Percentiles rank a stretch among this genome's conserved stretches.
Evolutionary conservation across 2,329 filamentous ascomycete species (phyloP).

Genomic region (Botrytis pseudocinerea): DNA sequence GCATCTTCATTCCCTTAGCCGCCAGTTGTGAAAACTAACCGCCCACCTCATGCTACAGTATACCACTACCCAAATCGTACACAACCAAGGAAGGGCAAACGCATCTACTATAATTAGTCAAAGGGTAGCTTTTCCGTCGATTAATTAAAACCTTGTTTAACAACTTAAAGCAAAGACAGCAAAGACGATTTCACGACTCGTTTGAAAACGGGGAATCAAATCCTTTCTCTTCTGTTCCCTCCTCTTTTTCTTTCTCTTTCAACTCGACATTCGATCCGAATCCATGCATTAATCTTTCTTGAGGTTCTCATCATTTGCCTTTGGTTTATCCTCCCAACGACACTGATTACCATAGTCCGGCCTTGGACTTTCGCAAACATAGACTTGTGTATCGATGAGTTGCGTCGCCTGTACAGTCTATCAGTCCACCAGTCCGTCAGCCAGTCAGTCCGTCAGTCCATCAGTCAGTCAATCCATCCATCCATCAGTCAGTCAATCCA

Average conservation of each 20-base stretch:
- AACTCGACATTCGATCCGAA: background rate
- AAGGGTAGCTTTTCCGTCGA: background rate
- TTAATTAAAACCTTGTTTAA: background rate
- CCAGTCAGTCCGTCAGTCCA: background rate
- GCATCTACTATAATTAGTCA: background rate
- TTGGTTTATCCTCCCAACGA: background rate
- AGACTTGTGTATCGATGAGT: background rate
- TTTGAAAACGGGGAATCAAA: background rate
- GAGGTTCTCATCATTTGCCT: background rate
- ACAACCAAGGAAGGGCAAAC: background rate
- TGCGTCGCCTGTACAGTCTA: background rate
- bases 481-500: background rate
- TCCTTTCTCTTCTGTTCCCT: background rate
- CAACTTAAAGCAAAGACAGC: background rate
- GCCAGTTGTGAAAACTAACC: constrained; percentile 5
- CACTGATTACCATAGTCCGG: background rate
- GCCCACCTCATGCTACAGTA: background rate
- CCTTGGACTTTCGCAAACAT: background rate
- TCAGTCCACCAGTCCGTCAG: background rate
- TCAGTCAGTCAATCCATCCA: background rate
- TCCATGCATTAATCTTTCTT: background rate
- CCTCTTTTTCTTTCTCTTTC: background rate
- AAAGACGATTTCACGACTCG: constrained; percentile 5
- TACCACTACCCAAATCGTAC: background rate
- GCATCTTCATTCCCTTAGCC: background rate